Percentiles rank a stretch among this genome's conserved stretches.
Evolutionary conservation across 2,329 filamentous ascomycete genomes (phyloP).

Genomic region (Aspergillus neotritici): DNA sequence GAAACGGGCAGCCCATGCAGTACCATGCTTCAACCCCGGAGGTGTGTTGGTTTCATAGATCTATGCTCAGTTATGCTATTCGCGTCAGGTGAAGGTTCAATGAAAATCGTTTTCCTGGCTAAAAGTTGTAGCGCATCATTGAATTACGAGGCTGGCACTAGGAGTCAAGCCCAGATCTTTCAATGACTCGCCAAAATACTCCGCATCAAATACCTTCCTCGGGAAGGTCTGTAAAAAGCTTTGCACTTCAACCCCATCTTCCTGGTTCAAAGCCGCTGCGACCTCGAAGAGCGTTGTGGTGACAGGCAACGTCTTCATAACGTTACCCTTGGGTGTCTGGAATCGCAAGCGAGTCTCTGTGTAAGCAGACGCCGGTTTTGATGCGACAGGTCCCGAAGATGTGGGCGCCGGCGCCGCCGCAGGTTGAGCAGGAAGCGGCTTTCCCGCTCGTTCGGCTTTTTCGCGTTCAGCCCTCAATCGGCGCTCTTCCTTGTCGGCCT

Average conservation of each 20-base stretch:
- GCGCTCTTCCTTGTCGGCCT: constrained; percentile 86
- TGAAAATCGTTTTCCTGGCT: background rate
- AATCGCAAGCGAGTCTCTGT: constrained; percentile 76
- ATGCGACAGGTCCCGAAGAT: constrained; percentile 44
- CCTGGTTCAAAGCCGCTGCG: constrained; percentile 65
- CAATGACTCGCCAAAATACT: constrained; percentile 84
- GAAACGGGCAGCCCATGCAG: no score
- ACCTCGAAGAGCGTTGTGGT: constrained; percentile 93
- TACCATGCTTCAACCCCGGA: no score
- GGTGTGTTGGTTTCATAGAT: no score
- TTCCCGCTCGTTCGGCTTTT: constrained; percentile 81
- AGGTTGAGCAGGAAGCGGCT: constrained; percentile 47
- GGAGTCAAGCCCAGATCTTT: constrained; percentile 89
- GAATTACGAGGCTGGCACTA: constrained; percentile 79
- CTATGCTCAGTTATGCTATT: no score
- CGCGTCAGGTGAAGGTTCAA: no score
- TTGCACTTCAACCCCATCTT: constrained; percentile 63
- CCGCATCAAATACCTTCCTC: constrained; percentile 65
- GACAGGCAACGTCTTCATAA: constrained; percentile 81
- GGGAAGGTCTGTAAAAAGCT: constrained; percentile 86
- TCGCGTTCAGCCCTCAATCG: constrained; percentile 77
- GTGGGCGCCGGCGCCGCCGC: constrained; percentile 41
- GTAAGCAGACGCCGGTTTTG: constrained; percentile 65
- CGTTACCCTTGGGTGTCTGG: constrained; percentile 67
- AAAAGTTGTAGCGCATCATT: constrained; percentile 28